Evolutionary conservation across 306 rosid species (phyloP).

Genomic region (Sicyos edulis): DNA sequence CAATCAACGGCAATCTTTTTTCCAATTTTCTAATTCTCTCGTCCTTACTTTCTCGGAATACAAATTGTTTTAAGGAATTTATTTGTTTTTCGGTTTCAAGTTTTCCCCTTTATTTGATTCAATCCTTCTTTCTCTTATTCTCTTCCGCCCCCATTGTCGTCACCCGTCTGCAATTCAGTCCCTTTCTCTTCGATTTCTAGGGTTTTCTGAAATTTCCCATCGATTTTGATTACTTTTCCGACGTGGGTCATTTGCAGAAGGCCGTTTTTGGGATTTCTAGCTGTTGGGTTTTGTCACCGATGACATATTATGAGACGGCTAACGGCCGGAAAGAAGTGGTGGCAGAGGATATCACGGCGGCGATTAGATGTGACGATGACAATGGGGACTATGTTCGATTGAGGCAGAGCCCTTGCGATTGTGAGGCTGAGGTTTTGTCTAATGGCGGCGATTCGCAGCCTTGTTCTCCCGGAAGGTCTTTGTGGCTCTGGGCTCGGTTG

Average conservation of each 20-base stretch:
- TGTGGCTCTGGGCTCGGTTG: conserved; percentile 54
- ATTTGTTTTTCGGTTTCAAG: neutral
- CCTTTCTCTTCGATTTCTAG: neutral
- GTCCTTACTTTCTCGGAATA: neutral
- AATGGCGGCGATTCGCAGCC: conserved; percentile 27
- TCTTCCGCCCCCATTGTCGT: conserved; percentile 7
- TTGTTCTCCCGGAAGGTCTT: conserved; percentile 22
- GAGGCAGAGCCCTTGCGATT: conserved; percentile 26
- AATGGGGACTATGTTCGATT: conserved; percentile 57
- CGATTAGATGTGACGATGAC: conserved; percentile 37
- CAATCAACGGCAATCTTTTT: neutral
- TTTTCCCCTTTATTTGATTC: conserved; percentile 21
- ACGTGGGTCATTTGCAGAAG: neutral
- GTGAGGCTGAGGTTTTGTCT: conserved; percentile 26
- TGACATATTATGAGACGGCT: conserved; percentile 50
- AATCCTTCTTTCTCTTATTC: conserved; percentile 17
- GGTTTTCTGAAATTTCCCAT: conserved; percentile 18
- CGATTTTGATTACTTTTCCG: too few relatives aligned
- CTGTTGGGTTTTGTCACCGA: conserved; percentile 32
- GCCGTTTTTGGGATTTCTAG: conserved; percentile 12
- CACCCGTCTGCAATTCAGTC: neutral
- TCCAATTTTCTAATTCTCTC: neutral
- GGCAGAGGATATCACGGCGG: conserved; percentile 42
- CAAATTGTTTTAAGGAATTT: conserved; percentile 1
- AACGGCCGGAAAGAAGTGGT: conserved; percentile 44